A percentile compares a stretch with the other conserved stretches of the same genome.
Evolutionary conservation across 176 grass and related monocot species (phyloP).

Genomic region (Zoysia japonica): DNA sequence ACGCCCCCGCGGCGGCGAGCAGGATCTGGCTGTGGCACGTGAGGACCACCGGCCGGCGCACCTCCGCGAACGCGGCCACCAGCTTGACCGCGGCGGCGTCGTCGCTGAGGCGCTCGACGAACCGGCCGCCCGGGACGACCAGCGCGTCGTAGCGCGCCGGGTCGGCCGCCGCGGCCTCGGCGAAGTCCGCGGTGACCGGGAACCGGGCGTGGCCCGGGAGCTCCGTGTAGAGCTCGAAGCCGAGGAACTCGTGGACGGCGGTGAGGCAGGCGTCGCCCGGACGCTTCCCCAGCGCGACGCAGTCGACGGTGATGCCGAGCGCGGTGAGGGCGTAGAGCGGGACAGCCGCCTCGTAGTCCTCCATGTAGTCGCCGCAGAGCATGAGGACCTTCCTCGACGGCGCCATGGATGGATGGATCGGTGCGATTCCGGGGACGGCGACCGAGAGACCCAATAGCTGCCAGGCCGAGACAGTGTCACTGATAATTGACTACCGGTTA

Average conservation of each 20-base stretch:
- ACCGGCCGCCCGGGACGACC: conserved; percentile 34
- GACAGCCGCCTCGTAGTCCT: conserved; percentile 56
- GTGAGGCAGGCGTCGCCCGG: conserved; percentile 41
- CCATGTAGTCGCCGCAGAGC: conserved; percentile 52
- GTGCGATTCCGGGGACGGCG: too few relatives aligned
- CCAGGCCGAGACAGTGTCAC: too few relatives aligned
- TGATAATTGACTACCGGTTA: too few relatives aligned
- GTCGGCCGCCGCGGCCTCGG: conserved; percentile 1
- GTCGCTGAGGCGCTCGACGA: conserved; percentile 31
- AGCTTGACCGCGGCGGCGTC: conserved; percentile 7
- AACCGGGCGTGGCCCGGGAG: conserved; percentile 39
- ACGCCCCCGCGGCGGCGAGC: conserved; percentile 34
- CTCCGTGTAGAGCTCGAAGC: conserved; percentile 43
- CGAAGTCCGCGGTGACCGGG: conserved; percentile 29
- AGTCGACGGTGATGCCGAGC: conserved; percentile 42
- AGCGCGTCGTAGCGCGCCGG: conserved; percentile 43
- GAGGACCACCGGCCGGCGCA: conserved; percentile 16
- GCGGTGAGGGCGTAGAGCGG: conserved; percentile 37
- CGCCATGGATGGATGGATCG: background rate
- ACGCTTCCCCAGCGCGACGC: conserved; percentile 34
- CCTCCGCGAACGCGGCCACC: conserved; percentile 18
- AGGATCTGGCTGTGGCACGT: conserved; percentile 48
- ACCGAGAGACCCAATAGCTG: too few relatives aligned
- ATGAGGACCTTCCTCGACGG: conserved; percentile 27
- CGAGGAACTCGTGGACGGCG: conserved; percentile 42